These are phyloP conservation scores for Alternaria hordeiaustralica DNA, from an alignment of 2,329 filamentous ascomycete genomes.

Conservation along the genomic window DNA sequence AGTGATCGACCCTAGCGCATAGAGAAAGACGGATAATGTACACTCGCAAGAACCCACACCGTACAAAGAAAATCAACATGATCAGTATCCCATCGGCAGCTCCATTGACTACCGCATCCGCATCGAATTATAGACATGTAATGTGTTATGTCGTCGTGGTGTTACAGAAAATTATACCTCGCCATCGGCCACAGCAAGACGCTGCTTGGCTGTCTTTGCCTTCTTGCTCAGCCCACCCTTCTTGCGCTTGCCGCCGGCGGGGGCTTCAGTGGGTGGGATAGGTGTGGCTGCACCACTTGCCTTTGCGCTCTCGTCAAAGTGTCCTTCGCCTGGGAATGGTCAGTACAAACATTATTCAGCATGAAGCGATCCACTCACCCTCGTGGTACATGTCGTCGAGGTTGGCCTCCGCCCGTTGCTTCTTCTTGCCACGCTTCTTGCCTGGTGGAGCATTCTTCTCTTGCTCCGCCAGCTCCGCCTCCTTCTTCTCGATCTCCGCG, in stretches of 20 bases:
- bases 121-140: slow-evolving; percentile 17
- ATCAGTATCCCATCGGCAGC: background rate
- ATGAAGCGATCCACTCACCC: slow-evolving; percentile 66
- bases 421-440: slow-evolving; percentile 68
- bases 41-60: slow-evolving; percentile 16
- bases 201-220: slow-evolving; percentile 59
- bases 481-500: slow-evolving; percentile 89
- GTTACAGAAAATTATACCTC: slow-evolving; percentile 33
- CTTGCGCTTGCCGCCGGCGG: slow-evolving; percentile 58
- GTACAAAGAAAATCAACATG: slow-evolving; percentile 4
- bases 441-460: slow-evolving; percentile 58
- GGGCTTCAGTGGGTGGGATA: slow-evolving; percentile 56
- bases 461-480: slow-evolving; percentile 78
- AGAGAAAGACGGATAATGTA: slow-evolving; percentile 20
- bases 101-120: background rate
- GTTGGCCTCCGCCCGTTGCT: slow-evolving; percentile 65
- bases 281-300: slow-evolving; percentile 87
- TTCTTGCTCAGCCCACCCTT: slow-evolving; percentile 56
- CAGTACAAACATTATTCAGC: slow-evolving; percentile 6
- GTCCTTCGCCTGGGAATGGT: slow-evolving; percentile 77
- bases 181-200: slow-evolving; percentile 57
- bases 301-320: slow-evolving; percentile 91
- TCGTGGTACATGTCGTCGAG: slow-evolving; percentile 99
- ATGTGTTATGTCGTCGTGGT: slow-evolving; percentile 14
- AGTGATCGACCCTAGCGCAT: slow-evolving; percentile 10